Percentiles rank a stretch among this genome's conserved stretches.
These are phyloP conservation scores for Prinsepia uniflora DNA, from an alignment of 306 rosid genomes.

Conservation along the genomic window DNA sequence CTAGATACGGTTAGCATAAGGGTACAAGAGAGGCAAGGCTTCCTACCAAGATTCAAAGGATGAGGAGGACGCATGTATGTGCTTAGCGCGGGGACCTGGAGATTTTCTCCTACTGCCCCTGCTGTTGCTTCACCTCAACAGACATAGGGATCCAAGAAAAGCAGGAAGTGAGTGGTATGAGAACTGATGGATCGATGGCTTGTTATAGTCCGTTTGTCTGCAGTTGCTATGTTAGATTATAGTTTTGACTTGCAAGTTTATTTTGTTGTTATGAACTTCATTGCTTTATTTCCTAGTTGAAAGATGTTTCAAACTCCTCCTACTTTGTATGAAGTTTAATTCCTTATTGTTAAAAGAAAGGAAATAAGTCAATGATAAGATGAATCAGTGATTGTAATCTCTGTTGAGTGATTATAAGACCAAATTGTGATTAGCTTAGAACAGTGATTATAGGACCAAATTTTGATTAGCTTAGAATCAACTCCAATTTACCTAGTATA, in stretches of 20 bases:
- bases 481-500: too few species aligned
- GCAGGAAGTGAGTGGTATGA: conserved; percentile 54
- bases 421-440: too few species aligned
- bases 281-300: conserved; percentile 20
- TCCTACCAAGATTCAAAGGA: too few species aligned
- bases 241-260: conserved; percentile 42
- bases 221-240: conserved; percentile 32
- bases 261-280: conserved; percentile 37
- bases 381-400: too few species aligned
- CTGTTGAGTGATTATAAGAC: too few species aligned
- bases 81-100: conserved; percentile 94
- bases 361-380: too few species aligned
- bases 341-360: conserved; percentile 3
- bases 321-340: conserved; percentile 16
- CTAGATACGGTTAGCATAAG: too few species aligned
- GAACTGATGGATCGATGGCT: conserved; percentile 17
- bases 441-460: too few species aligned
- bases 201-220: conserved; percentile 9
- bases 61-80: too few species aligned
- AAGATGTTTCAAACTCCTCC: conserved; percentile 26
- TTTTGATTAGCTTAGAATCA: too few species aligned
- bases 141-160: conserved; percentile 61
- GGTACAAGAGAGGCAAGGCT: too few species aligned
- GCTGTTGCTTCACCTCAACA: conserved; percentile 47
- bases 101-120: conserved; percentile 37